Conservation (phyloP, 352 stramenopile genomes). For the Globisporangium nunn region DNA sequence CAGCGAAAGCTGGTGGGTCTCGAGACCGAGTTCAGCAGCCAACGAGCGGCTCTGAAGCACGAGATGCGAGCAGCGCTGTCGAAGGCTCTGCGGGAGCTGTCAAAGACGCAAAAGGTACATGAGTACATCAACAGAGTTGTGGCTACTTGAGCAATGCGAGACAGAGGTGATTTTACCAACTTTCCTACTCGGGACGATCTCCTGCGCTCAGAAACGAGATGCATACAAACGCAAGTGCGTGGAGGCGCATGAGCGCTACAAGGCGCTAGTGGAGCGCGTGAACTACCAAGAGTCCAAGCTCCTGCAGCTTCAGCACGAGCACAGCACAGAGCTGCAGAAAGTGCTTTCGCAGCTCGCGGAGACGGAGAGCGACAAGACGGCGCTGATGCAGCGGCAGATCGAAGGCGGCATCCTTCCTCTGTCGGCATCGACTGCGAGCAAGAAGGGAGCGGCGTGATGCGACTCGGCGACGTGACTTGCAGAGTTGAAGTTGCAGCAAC, state of each 20-base stretch:
- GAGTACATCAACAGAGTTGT: neutral
- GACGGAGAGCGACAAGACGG: conserved; percentile 60
- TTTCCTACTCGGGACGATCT: too few species aligned
- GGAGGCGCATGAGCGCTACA: conserved; percentile 70
- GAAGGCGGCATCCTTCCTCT: conserved; percentile 19
- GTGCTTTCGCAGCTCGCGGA: conserved; percentile 59
- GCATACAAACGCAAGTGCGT: conserved; percentile 80
- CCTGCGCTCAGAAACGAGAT: conserved; percentile 48
- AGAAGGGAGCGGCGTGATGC: conserved; percentile 6
- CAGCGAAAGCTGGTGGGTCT: conserved; percentile 40
- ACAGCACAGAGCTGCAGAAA: conserved; percentile 50
- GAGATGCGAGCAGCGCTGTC: conserved; percentile 45
- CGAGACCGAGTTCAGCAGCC: conserved; percentile 28
- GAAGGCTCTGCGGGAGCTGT: conserved; percentile 56
- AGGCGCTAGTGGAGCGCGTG: conserved; percentile 35
- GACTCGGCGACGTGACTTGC: too few species aligned
- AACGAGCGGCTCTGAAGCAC: conserved; percentile 35
- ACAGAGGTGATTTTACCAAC: too few species aligned
- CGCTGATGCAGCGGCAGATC: conserved; percentile 47
- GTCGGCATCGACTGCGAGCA: conserved; percentile 1
- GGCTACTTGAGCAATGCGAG: too few species aligned
- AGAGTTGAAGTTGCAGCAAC: too few species aligned
- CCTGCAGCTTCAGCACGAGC: conserved; percentile 49
- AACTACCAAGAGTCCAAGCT: conserved; percentile 36
- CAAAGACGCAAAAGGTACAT: conserved; percentile 55